Base-by-base conservation (phyloP, 352 stramenopile genomes). In the Globisporangium heterothallicum region DNA sequence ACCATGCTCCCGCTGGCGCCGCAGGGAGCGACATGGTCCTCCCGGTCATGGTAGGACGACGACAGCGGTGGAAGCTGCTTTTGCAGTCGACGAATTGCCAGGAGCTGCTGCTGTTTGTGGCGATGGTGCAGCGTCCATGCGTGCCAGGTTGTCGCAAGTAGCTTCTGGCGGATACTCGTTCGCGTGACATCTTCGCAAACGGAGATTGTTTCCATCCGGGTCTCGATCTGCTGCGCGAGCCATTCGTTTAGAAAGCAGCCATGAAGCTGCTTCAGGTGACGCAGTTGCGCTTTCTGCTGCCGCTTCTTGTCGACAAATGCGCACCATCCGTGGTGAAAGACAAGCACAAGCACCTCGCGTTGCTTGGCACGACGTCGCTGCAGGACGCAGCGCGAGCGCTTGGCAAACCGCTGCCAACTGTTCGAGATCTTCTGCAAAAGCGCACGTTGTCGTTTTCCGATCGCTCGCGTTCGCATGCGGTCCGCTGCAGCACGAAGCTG, bases 191-290 rank as follows among this genome's bases (percentile, higher is more conserved):
- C 35, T 51, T 79, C 66, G 43, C 48, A 64, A n/a, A 40, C 42
- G n/a, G 43, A 32, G n/a, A 76, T 50, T 2, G 29, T 26, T 5
- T 24, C 41, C 52, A 74, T 65, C 2, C 66, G 57, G 0, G 52
- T 29, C 1, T 64, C 50, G 4, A 70, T 9, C 22, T 67, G 45
- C 8, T 34, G 42, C 1, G 43, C 42, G 14, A 76, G 53, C 63
- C 66, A 72, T 18, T 63, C 54, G 6, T 51, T 61, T n/a, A 72
- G 42, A 13, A 59, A 76, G 0, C 49, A 13, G 4, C 54, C n/a
- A 42, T 76, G 69, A 0, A 66, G 27, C 4, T 38, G 35, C 21
- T 41, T 9, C 3, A 79, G 61, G 18, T 57, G 53, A 4, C 40
- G 43, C 6, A 32, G 16, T 47, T 69, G 26, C 4, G 13, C 34